Conservation (phyloP, 768 basidiomycete genomes). For the Lenzites betulinus region DNA sequence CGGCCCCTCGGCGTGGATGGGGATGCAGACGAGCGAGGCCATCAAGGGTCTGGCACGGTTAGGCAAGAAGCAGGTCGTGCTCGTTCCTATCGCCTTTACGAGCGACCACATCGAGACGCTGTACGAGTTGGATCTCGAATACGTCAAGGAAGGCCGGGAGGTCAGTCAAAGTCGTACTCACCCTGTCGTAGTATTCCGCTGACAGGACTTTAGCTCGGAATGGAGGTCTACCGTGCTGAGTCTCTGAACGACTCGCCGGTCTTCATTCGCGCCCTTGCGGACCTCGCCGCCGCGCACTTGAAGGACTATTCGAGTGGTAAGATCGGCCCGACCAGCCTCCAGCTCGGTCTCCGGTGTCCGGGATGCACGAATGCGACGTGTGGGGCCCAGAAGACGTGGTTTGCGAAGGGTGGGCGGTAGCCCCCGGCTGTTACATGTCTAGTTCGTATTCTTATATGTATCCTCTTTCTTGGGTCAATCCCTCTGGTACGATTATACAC, state of each 20-base stretch:
- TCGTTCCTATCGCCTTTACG: conserved; percentile 97
- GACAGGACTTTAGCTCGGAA: conserved; percentile 66
- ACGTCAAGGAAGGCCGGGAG: conserved; percentile 87
- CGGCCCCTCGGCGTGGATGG: conserved; percentile 97
- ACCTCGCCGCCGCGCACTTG: conserved; percentile 83
- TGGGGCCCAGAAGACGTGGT: conserved; percentile 85
- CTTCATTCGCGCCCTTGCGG: conserved; percentile 92
- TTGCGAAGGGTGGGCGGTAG: conserved; percentile 68
- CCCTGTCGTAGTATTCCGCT: not conserved
- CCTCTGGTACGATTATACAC: too few species aligned
- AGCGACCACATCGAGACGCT: conserved; percentile 99
- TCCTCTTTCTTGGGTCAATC: not conserved
- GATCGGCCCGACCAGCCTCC: conserved; percentile 66
- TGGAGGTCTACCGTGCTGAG: conserved; percentile 85
- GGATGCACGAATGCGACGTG: conserved; percentile 92
- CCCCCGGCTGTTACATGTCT: not conserved
- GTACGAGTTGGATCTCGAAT: conserved; percentile 95
- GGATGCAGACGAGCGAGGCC: conserved; percentile 91
- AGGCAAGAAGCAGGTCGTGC: conserved; percentile 72
- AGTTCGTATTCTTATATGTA: not conserved
- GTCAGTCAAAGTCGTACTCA: conserved; percentile 43
- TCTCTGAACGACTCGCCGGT: conserved; percentile 95
- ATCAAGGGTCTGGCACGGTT: conserved; percentile 83
- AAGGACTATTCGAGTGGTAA: conserved; percentile 58
- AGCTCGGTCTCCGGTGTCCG: conserved; percentile 88